phyloP scores from a whole-genome alignment of 2,329 filamentous ascomycete genomes.

The Aspergillus terreus region DNA sequence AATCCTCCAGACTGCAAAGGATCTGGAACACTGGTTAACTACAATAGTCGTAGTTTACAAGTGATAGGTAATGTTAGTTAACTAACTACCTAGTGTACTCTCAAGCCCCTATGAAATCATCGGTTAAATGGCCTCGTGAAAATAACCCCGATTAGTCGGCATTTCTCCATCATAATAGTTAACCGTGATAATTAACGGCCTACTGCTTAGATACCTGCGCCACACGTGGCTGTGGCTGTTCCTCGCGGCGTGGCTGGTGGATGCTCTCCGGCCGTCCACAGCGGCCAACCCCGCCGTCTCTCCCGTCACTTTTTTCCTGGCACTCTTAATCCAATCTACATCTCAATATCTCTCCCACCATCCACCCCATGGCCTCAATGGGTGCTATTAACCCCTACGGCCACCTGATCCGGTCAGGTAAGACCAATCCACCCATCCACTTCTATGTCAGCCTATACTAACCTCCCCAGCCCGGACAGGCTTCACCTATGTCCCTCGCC shows the following conservation, averaged over 20 bases:
- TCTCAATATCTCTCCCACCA: background rate
- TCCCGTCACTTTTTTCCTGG: conserved; percentile 29
- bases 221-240: background rate
- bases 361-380: conserved; percentile 34
- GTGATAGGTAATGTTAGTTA: too few relatives aligned
- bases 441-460: background rate
- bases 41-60: too few relatives aligned
- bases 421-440: conserved; percentile 2
- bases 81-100: too few relatives aligned
- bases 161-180: too few relatives aligned
- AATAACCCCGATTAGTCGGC: too few relatives aligned
- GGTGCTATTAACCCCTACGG: conserved; percentile 34
- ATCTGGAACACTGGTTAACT: too few relatives aligned
- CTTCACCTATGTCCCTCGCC: conserved; percentile 32
- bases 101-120: too few relatives aligned
- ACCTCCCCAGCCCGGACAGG: conserved; percentile 28
- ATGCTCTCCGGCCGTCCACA: conserved; percentile 14
- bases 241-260: conserved; percentile 5
- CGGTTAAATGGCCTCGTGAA: too few relatives aligned
- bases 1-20: too few relatives aligned
- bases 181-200: too few relatives aligned
- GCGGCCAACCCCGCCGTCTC: conserved; percentile 20
- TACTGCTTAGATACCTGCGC: background rate
- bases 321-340: background rate
- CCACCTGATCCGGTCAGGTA: conserved; percentile 38